Evolutionary conservation across 805 yeast species (phyloP), one percentile per base, ranked within the genome.

Genomic region (Nakazawaea ernobii): DNA sequence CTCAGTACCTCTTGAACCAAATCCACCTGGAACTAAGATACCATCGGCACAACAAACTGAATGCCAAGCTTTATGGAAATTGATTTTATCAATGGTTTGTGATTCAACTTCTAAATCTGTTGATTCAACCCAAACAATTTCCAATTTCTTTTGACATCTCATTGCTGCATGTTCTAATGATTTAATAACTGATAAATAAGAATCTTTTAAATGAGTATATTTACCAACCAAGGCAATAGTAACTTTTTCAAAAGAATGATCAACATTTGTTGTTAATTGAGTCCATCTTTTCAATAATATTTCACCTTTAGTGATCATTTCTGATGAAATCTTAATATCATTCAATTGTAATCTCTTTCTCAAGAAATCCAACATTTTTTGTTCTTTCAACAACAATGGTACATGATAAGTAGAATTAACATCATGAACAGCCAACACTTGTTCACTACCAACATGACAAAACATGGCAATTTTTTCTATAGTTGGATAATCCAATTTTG

Each of bases 361-460:
- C 60, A 94, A 76, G 65, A 79, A 88, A 53, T 80, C 73, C 71
- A 88, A 76, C 78, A 91, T 77, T 56, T 79, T 84, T 73, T 92
- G 97, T 64, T 92, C 91, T 59, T 84, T 79, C 59, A 94, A 77
- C 63, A 94, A 74, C 55, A 94, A 74, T 41, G 99, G 99, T 59
- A 94, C 98, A 65, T 94, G 99, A 68, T 94, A 94, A 41, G 98
- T 92, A 10, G 97, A 88, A 72, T 86, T 87, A 58, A 94, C 95
- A 68, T 94, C 99, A 62, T 91, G 96, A 47, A 94, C 96, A 43
- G 95, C 97, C 56, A 94, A 77, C 42, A 94, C 98, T 73, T 95
- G 98, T 49, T 92, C 90, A n/a, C 95, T 87, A 29, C 97, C 97
- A 57, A 94, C 99, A 63, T 94, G 98, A 68, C 98, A 92, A 71